phyloP scores from a whole-genome alignment of 345 rosid genomes.

The Hevea brasiliensis region DNA sequence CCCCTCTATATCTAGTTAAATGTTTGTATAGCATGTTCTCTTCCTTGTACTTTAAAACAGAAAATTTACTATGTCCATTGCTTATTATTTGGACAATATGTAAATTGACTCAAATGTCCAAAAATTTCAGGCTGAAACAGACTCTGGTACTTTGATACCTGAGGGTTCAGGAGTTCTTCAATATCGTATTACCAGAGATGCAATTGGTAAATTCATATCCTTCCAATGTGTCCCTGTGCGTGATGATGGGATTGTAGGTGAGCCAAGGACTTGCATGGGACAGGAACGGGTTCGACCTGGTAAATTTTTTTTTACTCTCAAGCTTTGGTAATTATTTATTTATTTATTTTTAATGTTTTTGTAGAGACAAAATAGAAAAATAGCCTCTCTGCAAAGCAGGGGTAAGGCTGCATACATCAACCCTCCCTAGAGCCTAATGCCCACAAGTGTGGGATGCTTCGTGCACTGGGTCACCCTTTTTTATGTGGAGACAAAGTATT shows the following conservation, averaged over 20 bases:
- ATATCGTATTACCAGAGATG: conserved; percentile 65
- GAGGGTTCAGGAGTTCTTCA: conserved; percentile 80
- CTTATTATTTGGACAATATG: not conserved
- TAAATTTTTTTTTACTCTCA: conserved; percentile 34
- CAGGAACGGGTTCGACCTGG: conserved; percentile 91
- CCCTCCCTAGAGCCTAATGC: no score
- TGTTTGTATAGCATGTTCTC: not conserved
- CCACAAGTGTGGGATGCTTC: no score
- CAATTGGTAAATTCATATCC: conserved; percentile 85
- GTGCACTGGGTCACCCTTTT: no score
- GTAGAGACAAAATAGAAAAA: no score
- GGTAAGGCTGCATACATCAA: no score
- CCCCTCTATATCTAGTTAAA: not conserved
- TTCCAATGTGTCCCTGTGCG: conserved; percentile 86
- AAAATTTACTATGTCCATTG: not conserved
- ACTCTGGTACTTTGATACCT: conserved; percentile 53
- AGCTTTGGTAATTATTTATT: not conserved
- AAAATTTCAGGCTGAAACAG: conserved; percentile 61
- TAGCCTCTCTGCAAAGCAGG: no score
- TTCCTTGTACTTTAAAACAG: not conserved
- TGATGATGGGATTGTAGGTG: conserved; percentile 80
- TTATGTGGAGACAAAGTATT: not conserved
- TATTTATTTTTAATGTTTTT: no score
- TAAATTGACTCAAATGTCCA: conserved; percentile 5
- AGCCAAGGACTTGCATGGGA: conserved; percentile 79